Evolutionary conservation across 169 alveolate species (phyloP).

Genomic region (Cryptosporidium xiaoi): DNA sequence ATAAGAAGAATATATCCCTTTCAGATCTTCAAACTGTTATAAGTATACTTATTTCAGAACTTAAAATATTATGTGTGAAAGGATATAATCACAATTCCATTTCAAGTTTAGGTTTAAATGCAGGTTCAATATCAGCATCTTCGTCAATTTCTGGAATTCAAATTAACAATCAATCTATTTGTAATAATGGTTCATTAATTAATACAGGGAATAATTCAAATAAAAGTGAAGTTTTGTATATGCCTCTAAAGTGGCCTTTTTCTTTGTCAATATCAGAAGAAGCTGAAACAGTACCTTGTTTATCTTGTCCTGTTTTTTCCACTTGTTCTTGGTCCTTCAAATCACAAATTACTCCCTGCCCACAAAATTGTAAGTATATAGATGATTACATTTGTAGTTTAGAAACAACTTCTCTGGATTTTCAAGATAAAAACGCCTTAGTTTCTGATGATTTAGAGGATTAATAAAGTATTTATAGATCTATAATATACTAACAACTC

Average conservation of each 20-base stretch:
- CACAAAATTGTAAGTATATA: conserved; percentile 52
- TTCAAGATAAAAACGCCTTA: background rate
- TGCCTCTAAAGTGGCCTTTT: conserved; percentile 55
- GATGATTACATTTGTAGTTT: conserved; percentile 8
- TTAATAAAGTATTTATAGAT: background rate
- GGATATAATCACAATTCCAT: conserved; percentile 52
- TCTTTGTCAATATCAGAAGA: conserved; percentile 70
- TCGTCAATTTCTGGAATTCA: conserved; percentile 72
- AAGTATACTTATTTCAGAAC: conserved; percentile 73
- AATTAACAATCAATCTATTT: background rate
- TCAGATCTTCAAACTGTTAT: conserved; percentile 79
- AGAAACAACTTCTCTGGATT: background rate
- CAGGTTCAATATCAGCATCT: conserved; percentile 77
- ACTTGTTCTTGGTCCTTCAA: conserved; percentile 75
- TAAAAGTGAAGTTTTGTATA: conserved; percentile 6
- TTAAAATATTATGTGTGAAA: conserved; percentile 78
- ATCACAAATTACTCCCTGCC: conserved; percentile 58
- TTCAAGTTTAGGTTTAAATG: no score
- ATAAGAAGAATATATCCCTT: conserved; percentile 77
- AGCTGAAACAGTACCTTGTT: conserved; percentile 81
- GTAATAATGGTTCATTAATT: conserved; percentile 64
- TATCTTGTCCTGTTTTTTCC: conserved; percentile 77
- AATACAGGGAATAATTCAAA: background rate
- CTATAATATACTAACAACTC: no score
- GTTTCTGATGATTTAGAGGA: background rate